Conservation (phyloP, 1,284 basidiomycete genomes). For the Mycosarcoma mackinlayi region DNA sequence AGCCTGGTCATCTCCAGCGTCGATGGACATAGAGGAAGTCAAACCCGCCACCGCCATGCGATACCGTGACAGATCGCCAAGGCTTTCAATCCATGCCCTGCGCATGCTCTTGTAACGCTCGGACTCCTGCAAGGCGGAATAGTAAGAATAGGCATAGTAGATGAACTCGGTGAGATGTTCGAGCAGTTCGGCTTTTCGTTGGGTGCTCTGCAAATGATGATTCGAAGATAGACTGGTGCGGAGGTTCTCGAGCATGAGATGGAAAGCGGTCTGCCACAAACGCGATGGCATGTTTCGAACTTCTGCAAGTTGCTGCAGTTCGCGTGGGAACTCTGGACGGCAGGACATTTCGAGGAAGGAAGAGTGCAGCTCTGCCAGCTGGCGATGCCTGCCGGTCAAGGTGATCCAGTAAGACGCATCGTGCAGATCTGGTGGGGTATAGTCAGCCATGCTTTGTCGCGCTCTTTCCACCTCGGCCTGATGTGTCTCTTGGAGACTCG, state of each 20-base stretch:
- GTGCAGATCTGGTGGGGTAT: conserved; percentile 28
- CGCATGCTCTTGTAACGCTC: conserved; percentile 78
- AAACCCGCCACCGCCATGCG: conserved; percentile 84
- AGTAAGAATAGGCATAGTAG: conserved; percentile 93
- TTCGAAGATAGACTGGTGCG: conserved; percentile 76
- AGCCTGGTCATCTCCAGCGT: conserved; percentile 69
- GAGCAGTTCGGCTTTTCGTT: conserved; percentile 64
- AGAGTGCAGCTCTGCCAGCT: conserved; percentile 88
- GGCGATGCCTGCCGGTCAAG: conserved; percentile 68
- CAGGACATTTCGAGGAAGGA: conserved; percentile 86
- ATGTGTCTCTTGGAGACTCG: conserved; percentile 74
- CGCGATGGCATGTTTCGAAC: conserved; percentile 95
- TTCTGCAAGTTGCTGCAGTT: conserved; percentile 85
- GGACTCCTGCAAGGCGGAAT: conserved; percentile 88
- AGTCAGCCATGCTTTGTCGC: conserved; percentile 25
- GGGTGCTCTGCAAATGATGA: conserved; percentile 67
- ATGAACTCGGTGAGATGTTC: conserved; percentile 90
- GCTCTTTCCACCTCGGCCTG: conserved; percentile 19
- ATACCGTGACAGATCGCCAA: conserved; percentile 94
- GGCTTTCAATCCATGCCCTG: conserved; percentile 90
- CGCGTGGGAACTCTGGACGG: conserved; percentile 85
- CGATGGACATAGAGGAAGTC: conserved; percentile 54
- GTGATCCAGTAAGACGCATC: conserved; percentile 54
- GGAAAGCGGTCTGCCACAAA: conserved; percentile 90
- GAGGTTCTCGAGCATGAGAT: conserved; percentile 87